Conservation (phyloP, 2,329 filamentous ascomycete species). For the Talaromyces sp. region DNA sequence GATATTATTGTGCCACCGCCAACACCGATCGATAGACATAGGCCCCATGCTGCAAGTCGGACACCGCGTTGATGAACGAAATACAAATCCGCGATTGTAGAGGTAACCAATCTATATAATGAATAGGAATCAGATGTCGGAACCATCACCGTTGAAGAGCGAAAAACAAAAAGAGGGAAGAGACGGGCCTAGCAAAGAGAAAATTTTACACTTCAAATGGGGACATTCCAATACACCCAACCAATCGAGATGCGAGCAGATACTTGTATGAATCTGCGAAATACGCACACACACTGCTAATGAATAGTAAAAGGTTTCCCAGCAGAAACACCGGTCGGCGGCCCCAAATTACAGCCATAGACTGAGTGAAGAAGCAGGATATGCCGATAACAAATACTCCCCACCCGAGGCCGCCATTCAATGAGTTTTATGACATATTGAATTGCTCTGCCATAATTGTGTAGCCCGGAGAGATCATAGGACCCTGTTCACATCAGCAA, state of each 20-base stretch:
- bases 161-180: not conserved
- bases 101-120: not conserved
- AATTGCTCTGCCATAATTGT: constrained; percentile 25
- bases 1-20: constrained; percentile 20
- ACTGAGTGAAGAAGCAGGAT: constrained; percentile 17
- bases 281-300: constrained; percentile 15
- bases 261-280: constrained; percentile 16
- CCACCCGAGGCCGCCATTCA: constrained; percentile 29
- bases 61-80: constrained; percentile 42
- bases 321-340: constrained; percentile 15
- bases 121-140: not conserved
- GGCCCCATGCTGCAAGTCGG: constrained; percentile 37
- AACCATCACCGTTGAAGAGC: not conserved
- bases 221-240: constrained; percentile 16
- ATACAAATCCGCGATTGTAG: constrained; percentile 39
- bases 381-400: constrained; percentile 26
- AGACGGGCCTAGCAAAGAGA: not conserved
- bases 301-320: constrained; percentile 11
- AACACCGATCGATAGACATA: constrained; percentile 35
- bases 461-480: constrained; percentile 13
- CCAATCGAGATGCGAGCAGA: constrained; percentile 15
- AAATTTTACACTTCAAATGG: constrained; percentile 14
- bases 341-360: constrained; percentile 14
- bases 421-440: constrained; percentile 26
- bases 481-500: not conserved